Conservation (phyloP, 2,329 filamentous ascomycete genomes). For the Fusarium tuaranense region DNA sequence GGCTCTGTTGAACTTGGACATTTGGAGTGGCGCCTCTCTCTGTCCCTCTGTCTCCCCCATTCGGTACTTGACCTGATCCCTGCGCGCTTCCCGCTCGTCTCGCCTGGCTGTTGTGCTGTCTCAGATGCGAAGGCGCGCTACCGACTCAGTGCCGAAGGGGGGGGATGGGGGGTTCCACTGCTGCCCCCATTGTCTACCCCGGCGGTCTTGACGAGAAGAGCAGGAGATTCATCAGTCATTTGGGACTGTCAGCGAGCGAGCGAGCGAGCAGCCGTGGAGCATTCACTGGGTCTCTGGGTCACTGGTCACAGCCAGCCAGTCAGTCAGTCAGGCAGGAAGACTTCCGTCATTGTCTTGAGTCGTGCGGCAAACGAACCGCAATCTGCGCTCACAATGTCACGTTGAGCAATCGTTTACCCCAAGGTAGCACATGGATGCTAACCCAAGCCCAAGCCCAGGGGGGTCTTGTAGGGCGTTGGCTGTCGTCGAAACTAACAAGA, state of each 20-base stretch:
- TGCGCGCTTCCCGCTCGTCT: conserved; percentile 35
- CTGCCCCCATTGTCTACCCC: conserved; percentile 29
- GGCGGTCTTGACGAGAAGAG: conserved; percentile 26
- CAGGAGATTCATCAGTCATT: conserved; percentile 16
- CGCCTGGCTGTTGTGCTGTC: conserved; percentile 19
- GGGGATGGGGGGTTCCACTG: conserved; percentile 21
- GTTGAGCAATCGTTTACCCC: neutral
- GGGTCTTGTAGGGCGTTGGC: conserved; percentile 5
- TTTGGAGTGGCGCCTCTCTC: conserved; percentile 25
- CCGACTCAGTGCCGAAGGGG: conserved; percentile 38
- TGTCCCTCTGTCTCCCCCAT: conserved; percentile 28
- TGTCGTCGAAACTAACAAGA: conserved; percentile 30
- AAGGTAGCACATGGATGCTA: neutral
- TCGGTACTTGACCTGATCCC: conserved; percentile 37
- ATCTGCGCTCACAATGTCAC: neutral
- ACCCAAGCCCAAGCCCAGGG: neutral
- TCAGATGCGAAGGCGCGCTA: conserved; percentile 38
- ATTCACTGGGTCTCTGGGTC: neutral
- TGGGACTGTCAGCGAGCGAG: conserved; percentile 13
- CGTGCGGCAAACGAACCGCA: neutral
- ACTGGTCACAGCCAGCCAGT: neutral
- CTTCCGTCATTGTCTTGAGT: conserved; percentile 6
- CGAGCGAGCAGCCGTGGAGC: neutral
- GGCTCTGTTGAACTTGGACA: conserved; percentile 6
- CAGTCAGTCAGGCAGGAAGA: neutral